Evolutionary conservation across 768 basidiomycete genomes (phyloP), one percentile per base, ranked within the genome.

Genomic region (Candolleomyces aberdarensis): DNA sequence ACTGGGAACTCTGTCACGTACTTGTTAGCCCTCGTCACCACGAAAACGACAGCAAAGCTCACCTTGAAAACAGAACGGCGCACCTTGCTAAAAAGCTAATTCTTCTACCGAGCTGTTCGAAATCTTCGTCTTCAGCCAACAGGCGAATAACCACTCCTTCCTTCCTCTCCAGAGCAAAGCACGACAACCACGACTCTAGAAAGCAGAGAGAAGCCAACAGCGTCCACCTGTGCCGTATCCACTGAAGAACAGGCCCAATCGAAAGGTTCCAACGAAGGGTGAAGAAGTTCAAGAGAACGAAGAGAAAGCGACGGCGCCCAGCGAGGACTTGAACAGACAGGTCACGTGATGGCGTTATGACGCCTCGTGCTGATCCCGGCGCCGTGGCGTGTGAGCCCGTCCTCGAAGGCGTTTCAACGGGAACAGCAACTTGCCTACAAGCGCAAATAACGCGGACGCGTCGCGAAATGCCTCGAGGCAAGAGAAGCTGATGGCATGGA

Each of bases 271-370:
- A 46, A 46, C 19, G 44, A 46, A 36, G 36, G 36, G 36, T 36
- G 36, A 36, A 46, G 44, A 20, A 46, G 44, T 20, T 51, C 49
- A 51, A 43, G 54, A 56, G 54, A 56, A 56, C 32, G 36, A 56
- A 40, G 54, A 56, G 20, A 26, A 11, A 9, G 7, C 20, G 5
- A 41, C 17, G 15, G 20, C 39, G 40, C 11, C 54, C 39, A 20
- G 40, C 36, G 54, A 46, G 17, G 39, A 56, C 39, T 56, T 56
- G n/a, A 56, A 56, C 52, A 31, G 29, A 8, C 54, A 56, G 54
- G 39, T 56, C 54, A 56, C 54, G 54, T 17, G 54, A 56, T 5
- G 54, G 54, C 54, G 54, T 56, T 36, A 17, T 46, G 44, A 46
- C 19, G 40, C 54, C 54, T 56, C 54, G 54, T 56, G 54, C 8